Evolutionary conservation across 495 filamentous ascomycete species (phyloP).

Genomic region (Darksidea phi): DNA sequence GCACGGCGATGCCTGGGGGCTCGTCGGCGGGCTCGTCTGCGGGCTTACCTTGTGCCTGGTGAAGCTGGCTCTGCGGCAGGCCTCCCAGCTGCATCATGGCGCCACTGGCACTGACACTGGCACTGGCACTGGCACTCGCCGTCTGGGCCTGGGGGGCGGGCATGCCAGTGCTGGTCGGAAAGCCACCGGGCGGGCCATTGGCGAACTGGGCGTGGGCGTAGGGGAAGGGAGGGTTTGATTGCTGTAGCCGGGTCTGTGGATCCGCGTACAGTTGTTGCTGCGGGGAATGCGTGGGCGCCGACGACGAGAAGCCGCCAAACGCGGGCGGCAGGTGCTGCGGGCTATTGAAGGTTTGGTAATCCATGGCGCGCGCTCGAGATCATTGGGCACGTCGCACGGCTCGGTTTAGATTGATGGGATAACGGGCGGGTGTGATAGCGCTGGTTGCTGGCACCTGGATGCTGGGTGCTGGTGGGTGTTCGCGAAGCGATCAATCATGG

Average conservation of each 20-base stretch:
- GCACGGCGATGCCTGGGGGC: neutral
- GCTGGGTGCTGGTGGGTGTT: too few relatives aligned
- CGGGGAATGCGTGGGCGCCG: constrained; percentile 23
- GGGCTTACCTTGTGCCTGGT: constrained; percentile 38
- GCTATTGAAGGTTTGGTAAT: constrained; percentile 38
- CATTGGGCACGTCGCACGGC: constrained; percentile 35
- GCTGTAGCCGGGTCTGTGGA: constrained; percentile 32
- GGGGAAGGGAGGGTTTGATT: constrained; percentile 22
- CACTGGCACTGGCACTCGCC: too few relatives aligned
- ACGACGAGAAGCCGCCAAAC: constrained; percentile 13
- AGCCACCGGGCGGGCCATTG: constrained; percentile 25
- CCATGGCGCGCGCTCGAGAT: constrained; percentile 30
- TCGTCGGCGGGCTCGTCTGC: constrained; percentile 1
- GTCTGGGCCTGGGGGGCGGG: constrained; percentile 10
- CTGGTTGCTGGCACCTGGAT: neutral
- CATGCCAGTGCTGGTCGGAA: constrained; percentile 16
- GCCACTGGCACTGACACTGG: too few relatives aligned
- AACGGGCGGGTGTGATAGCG: constrained; percentile 23
- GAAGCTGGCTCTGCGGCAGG: constrained; percentile 36
- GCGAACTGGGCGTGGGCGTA: constrained; percentile 10
- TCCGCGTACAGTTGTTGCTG: constrained; percentile 33
- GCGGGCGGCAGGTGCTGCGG: constrained; percentile 30
- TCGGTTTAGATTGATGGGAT: constrained; percentile 36
- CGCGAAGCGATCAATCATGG: too few relatives aligned
- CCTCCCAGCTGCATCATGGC: constrained; percentile 35